Percentiles rank a stretch among this genome's conserved stretches.
These are phyloP conservation scores for Talaromyces sp. DNA, from an alignment of 2,329 filamentous ascomycete genomes.

Conservation along the genomic window DNA sequence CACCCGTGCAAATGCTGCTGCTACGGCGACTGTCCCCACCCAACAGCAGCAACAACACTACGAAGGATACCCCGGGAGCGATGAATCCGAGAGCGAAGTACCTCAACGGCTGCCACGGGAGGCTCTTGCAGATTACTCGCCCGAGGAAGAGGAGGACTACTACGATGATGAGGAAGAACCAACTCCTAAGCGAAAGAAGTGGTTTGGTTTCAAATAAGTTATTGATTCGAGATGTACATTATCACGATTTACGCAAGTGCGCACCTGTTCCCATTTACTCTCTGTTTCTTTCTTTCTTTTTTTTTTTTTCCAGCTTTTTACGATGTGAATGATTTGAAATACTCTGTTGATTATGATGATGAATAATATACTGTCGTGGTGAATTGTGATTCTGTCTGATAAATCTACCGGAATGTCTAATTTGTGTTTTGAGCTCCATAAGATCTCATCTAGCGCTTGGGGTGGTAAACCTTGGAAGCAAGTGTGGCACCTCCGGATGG, in stretches of 20 bases:
- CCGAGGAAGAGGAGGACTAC: slow-evolving; percentile 17
- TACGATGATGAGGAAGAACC: slow-evolving; percentile 23
- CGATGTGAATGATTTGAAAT: slow-evolving; percentile 13
- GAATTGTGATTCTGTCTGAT: neutral
- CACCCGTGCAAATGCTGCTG: slow-evolving; percentile 27
- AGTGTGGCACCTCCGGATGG: neutral
- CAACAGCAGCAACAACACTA: slow-evolving; percentile 15
- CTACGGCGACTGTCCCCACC: neutral
- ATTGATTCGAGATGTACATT: slow-evolving; percentile 23
- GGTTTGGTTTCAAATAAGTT: slow-evolving; percentile 27
- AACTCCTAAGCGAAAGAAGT: slow-evolving; percentile 33
- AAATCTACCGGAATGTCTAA: too few species aligned
- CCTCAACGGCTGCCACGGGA: slow-evolving; percentile 18
- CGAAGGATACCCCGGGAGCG: slow-evolving; percentile 27
- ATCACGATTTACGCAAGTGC: slow-evolving; percentile 13
- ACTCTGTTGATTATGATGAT: neutral
- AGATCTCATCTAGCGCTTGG: too few species aligned
- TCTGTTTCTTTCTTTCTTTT: slow-evolving; percentile 1
- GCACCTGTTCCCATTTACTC: too few species aligned
- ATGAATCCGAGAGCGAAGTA: slow-evolving; percentile 19
- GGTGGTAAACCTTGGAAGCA: too few species aligned
- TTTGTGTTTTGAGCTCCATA: too few species aligned
- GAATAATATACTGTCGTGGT: too few species aligned
- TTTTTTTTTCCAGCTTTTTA: slow-evolving; percentile 7
- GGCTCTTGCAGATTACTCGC: slow-evolving; percentile 9